Percentiles rank a stretch among this genome's conserved stretches.
Evolutionary conservation across 179 eudicot species (phyloP).

Genomic region (Gypsophila paniculata): DNA sequence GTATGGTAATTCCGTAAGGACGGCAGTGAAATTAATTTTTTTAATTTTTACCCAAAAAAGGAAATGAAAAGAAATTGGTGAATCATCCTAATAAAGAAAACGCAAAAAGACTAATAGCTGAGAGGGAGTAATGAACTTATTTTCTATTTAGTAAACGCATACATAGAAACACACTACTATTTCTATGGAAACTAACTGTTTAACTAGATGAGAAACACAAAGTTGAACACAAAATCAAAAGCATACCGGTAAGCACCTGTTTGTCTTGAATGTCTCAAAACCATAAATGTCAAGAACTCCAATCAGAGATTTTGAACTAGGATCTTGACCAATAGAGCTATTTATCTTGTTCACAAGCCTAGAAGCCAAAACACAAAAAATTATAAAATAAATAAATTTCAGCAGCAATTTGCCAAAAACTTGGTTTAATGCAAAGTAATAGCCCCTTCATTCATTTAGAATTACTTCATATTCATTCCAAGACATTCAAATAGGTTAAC

Average conservation of each 20-base stretch:
- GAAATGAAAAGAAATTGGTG: too few species aligned
- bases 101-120: too few species aligned
- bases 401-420: slow-evolving; percentile 8
- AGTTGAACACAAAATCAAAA: slow-evolving; percentile 47
- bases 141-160: background rate
- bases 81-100: too few species aligned
- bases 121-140: background rate
- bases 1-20: too few species aligned
- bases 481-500: too few species aligned
- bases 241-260: slow-evolving; percentile 99
- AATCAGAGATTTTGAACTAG: slow-evolving; percentile 63
- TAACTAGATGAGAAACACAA: background rate
- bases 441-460: too few species aligned
- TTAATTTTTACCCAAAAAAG: too few species aligned
- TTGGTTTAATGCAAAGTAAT: slow-evolving; percentile 1
- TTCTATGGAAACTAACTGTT: slow-evolving; percentile 4
- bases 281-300: slow-evolving; percentile 96
- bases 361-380: slow-evolving; percentile 19
- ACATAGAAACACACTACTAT: background rate
- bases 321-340: slow-evolving; percentile 88
- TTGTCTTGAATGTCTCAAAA: slow-evolving; percentile 98
- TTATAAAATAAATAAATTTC: background rate
- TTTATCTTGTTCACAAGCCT: slow-evolving; percentile 95
- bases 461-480: too few species aligned
- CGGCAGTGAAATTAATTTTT: too few species aligned